Evolutionary conservation across 306 rosid genomes (phyloP), one percentile per base, ranked within the genome.

Genomic region (Cicer yamashitae): DNA sequence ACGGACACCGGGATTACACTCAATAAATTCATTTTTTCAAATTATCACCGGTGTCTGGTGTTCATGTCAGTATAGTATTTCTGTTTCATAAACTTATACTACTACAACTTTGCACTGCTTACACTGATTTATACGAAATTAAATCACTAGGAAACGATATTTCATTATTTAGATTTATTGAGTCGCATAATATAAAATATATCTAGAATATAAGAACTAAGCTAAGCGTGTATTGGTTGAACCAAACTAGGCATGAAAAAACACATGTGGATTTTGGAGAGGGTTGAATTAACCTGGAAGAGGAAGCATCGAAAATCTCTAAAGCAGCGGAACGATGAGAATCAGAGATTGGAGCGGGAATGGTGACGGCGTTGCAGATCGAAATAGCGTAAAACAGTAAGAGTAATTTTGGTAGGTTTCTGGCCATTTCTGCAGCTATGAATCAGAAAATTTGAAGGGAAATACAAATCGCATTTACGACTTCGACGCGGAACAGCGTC

Each of bases 291-390:
- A 53, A 94, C 98, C 98, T 94, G 3, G 84, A 77, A 59, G 79
- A 92, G 1, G 86, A 84, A 65, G 89, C 90, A 71, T 87, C 67
- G 88, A 94, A 90, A 75, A 91, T 87, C 60, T 90, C 81, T 12
- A 84, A 34, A 40, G 96, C 97, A 14, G 91, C 91, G 61, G 93
- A 82, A 84, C 89, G 91, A 66, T 90, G 98, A 57, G 94, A 85
- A 65, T 90, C 83, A 1, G 97, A 85, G 89, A 94, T 89, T 69
- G 96, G 73, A 30, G 15, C 30, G 8, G 59, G 72, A 62, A 61
- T 70, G 15, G 77, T 53, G 22, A 41, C 89, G 59, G 96, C 90
- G 93, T 61, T 84, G 84, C 64, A 89, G 85, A 85, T 81, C 83
- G 89, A 61, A 81, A 85, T 9, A 53, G 85, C 75, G 79, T 73